Conservation (phyloP, 2,329 filamentous ascomycete species). For the Lecanosticta acicola region DNA sequence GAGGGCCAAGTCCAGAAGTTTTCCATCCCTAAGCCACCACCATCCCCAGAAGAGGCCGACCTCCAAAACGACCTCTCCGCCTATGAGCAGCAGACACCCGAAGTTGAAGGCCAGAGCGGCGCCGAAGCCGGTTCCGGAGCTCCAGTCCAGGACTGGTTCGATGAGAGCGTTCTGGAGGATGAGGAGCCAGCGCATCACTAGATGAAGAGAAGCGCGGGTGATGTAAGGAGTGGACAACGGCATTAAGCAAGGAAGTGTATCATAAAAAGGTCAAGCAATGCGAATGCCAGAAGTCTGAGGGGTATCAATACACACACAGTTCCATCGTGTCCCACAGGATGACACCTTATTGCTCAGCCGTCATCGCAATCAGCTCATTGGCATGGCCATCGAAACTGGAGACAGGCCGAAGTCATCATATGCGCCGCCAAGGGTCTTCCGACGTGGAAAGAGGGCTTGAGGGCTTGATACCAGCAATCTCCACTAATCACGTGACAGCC, state of each 20-base stretch:
- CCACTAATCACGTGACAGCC: no score
- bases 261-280: constrained; percentile 8
- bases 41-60: constrained; percentile 88
- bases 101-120: constrained; percentile 81
- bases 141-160: constrained; percentile 62
- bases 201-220: neutral
- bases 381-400: no score
- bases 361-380: no score
- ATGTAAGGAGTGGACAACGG: neutral
- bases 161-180: constrained; percentile 28
- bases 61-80: constrained; percentile 86
- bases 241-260: constrained; percentile 8
- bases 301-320: no score
- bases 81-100: constrained; percentile 90
- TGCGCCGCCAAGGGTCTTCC: no score
- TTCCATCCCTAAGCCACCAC: constrained; percentile 68
- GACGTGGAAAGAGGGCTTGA: no score
- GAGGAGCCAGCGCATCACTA: constrained; percentile 21
- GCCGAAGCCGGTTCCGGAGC: constrained; percentile 55
- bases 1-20: constrained; percentile 91
- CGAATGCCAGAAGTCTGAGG: constrained; percentile 1
- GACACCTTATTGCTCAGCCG: no score
- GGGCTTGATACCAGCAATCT: no score
- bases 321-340: no score
- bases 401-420: no score